Base-by-base conservation (phyloP, 495 filamentous ascomycete genomes). In the Venustampulla echinocandica region DNA sequence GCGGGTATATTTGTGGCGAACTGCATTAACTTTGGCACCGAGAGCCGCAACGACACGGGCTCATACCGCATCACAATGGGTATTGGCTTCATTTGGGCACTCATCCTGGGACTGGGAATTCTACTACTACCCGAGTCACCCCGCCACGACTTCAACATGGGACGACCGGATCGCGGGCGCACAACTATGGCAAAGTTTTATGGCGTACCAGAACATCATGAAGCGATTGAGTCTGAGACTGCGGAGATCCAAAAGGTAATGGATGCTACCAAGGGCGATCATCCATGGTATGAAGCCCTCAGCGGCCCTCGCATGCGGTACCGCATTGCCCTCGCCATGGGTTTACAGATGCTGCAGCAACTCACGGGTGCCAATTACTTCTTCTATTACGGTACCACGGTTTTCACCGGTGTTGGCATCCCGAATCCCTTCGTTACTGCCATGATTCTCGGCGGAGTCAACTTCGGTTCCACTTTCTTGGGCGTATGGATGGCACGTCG, bases 61-160 rank as follows among this genome's bases (percentile, higher is more conserved):
- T 79, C 81, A 13, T 93, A 87, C 81, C 73, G 83, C 37, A 84
- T 94, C 46, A 79, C 85, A 46, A 90, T 85, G 75, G 87, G 82
- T 21, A 68, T 93, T 35, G 79, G 83, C 15, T 87, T 85, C 57
- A 73, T 84, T 50, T 89, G 81, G 75, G 79, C 85, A 20, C 57
- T 85, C 25, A 73, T 89, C 47, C 79, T 93, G 27, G 82, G 77
- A 43, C 53, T 76, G 23, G 85, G 86, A 24, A 81, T 84, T 42
- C 67, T 84, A 15, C 77, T 30, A 7, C 27, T 30, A 7, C 82
- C 82, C 50, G 83, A 86, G 62, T 82, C 80, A 22, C 84, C 84
- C 22, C 79, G 81, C 52, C 79, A 66, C 58, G 76, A 79, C 47
- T 85, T 82, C 66, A 75, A 80, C 38, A 63, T 70, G 35, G 81